Evolutionary conservation across 2,329 filamentous ascomycete genomes (phyloP), one percentile per base, ranked within the genome.

Genomic region (Cordyceps fumosorosea): DNA sequence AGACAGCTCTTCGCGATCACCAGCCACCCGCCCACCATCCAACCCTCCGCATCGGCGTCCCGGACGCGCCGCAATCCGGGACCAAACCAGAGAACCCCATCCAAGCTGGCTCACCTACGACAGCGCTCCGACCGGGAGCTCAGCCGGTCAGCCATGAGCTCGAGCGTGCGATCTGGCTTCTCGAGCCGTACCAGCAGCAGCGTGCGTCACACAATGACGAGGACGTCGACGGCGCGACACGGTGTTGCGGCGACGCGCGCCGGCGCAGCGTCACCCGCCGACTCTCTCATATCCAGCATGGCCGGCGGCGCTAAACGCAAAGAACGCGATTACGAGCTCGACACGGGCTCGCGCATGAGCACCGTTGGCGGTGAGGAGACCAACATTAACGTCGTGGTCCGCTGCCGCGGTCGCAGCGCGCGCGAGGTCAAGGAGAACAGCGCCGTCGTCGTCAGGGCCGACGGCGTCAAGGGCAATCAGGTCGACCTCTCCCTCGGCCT

Each of bases 341-440:
- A 90, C 37, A 60, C 65, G 2, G 61, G 61, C 16, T 51, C 55
- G 3, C 56, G 56, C 16, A 51, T 58, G 48, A 62, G 61, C 42
- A 64, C 56, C 58, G 52, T 65, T 44, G 59, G 59, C 34, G 59
- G 59, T 52, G 88, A 93, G 69, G 92, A 96, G 75, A 98, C 93
- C 8, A 99, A 97, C 73, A 99, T 99, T 76, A 95, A 96, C 73
- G 95, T 99, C 53, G 93, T 98, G 40, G 96, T 99, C 63, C 85
- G 95, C 66, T 99, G 93, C 77, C 85, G 95, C 68, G 95, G 93
- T 5, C 89, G 95, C 66, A 98, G 90, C 72, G 90, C 96, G 68
- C 88, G 93, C 67, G 95, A 99, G 77, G 87, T 97, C 59, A 84
- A 87, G 68, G 95, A 99, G 75, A 99, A 96, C 76, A 97, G 92